Conservation (phyloP, 208 protist species). For the Acanthamoeba royreba region DNA sequence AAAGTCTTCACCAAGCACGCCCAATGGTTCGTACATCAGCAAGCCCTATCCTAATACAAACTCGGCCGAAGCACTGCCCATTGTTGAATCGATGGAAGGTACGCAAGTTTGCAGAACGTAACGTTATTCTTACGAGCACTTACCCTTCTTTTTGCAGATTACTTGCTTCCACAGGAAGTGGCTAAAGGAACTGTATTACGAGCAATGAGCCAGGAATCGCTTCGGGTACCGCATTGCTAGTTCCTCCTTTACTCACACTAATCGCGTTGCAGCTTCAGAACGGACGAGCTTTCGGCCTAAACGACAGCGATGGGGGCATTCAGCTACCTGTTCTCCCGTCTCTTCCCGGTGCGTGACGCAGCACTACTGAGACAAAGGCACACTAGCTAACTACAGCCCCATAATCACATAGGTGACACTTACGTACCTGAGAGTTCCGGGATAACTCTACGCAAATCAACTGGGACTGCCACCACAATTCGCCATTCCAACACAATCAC, state of each 20-base stretch:
- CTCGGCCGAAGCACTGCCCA: background rate
- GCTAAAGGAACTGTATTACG: background rate
- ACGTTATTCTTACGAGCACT: background rate
- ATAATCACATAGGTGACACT: background rate
- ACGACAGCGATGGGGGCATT: background rate
- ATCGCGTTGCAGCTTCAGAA: background rate
- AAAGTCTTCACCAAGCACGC: background rate
- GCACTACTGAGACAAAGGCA: background rate
- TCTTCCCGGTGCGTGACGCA: background rate
- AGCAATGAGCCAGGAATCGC: background rate
- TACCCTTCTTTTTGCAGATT: background rate
- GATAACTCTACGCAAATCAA: background rate
- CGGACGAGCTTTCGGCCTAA: background rate
- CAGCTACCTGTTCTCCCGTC: background rate
- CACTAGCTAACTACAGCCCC: background rate
- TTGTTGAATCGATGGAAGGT: slow-evolving; percentile 20
- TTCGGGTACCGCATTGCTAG: background rate
- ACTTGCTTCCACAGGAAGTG: background rate
- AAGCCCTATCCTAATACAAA: background rate
- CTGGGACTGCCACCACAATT: background rate
- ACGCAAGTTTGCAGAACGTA: no score
- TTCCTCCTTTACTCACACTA: background rate
- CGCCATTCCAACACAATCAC: background rate
- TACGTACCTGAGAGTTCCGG: background rate
- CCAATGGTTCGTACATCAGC: background rate